Base-by-base conservation (phyloP, 1,284 basidiomycete genomes). In the Pyrrhoderma lamaoense region DNA sequence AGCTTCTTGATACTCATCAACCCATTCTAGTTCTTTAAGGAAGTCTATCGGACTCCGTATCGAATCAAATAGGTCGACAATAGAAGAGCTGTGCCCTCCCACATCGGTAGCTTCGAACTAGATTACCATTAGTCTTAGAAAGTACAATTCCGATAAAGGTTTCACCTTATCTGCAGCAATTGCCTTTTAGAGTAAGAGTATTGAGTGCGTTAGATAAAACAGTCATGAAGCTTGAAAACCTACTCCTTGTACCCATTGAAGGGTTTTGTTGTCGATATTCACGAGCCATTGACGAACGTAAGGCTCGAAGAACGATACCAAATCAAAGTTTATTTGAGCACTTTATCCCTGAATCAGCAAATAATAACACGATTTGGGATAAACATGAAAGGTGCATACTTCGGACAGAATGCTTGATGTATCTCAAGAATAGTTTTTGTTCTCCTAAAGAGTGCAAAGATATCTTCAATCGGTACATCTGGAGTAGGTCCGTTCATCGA, bases 11-110 rank as follows among this genome's bases (percentile, higher is more conserved):
- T 89, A 89, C 44, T 83, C 78, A 63, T 98, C 89, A 5, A 88
- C 84, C 95, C 96, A 99, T 57, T 93, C 80, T 37, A 99, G 73
- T 47, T 89, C 87, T 62, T 91, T 78, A 45, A 99, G 70, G 66
- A 96, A 94, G 49, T 82, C 78, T 59, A 95, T 85, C 0, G 94
- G 93, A 62, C 91, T 94, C 52, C 89, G 82, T 54, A 98, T 76
- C 1, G 94, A 97, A 53, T 92, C 93, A 62, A 98, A 97, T 1
- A 99, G 74, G 67, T 99, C 96, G 38, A 94, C 84, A 52, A 99
- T 94, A 0, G 94, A 98, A 36, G 93, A 94, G 62, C 92, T 95
- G 62, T 96, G 92, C 0, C 89, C 86, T 59, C 90, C 89, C 2
- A 77, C 66, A 39, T 83, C 83, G 60, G 93, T 89, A 2, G 93